Evolutionary conservation across 2,329 filamentous ascomycete genomes (phyloP).

Genomic region (Sporothrix sp.): DNA sequence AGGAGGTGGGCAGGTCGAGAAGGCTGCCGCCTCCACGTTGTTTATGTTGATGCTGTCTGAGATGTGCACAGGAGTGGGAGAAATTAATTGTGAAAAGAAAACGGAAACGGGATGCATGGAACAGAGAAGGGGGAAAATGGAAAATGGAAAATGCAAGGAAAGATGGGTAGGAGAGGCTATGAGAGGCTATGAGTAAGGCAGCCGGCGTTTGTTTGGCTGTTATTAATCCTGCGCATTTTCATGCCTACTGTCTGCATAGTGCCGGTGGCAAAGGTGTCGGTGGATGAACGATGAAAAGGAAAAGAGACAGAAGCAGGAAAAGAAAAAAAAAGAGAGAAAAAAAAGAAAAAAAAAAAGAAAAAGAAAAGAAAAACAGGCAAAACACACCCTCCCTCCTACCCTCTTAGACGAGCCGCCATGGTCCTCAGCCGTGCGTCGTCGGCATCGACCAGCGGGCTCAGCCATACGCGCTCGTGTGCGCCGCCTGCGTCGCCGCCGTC

Average conservation of each 20-base stretch:
- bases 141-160: too few species aligned
- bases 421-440: slow-evolving; percentile 9
- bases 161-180: too few species aligned
- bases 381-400: neutral
- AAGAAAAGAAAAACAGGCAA: neutral
- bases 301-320: neutral
- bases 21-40: neutral
- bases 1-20: neutral
- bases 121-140: too few species aligned
- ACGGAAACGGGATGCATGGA: too few species aligned
- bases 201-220: too few species aligned
- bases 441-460: slow-evolving; percentile 15
- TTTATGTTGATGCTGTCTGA: neutral
- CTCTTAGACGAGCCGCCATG: slow-evolving; percentile 12
- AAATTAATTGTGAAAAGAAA: too few species aligned
- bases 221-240: too few species aligned
- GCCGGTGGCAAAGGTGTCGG: too few species aligned
- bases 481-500: neutral
- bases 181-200: too few species aligned
- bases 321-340: neutral
- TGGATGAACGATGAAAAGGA: neutral
- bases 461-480: neutral
- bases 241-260: too few species aligned
- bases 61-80: too few species aligned
- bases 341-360: neutral